These are phyloP conservation scores for Pleurotus cornucopiae DNA, from an alignment of 768 basidiomycete genomes.

Conservation along the genomic window DNA sequence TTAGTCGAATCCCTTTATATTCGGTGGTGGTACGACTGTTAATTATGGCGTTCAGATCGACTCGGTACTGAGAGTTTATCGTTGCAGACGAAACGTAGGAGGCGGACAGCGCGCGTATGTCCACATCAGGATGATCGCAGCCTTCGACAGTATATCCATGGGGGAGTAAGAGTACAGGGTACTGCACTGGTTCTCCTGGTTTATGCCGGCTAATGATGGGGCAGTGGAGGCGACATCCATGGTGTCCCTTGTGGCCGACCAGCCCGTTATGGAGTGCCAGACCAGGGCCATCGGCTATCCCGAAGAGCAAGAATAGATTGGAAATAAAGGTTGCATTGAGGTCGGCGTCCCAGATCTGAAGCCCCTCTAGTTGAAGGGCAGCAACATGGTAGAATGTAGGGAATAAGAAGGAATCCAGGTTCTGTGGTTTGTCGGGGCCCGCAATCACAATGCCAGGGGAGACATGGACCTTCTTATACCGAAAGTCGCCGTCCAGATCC, in stretches of 20 bases:
- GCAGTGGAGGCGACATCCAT: no score
- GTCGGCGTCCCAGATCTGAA: slow-evolving; percentile 20
- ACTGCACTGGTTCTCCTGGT: slow-evolving; percentile 22
- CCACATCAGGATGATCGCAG: slow-evolving; percentile 18
- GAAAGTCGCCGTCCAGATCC: no score
- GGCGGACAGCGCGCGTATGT: slow-evolving; percentile 20
- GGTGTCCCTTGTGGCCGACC: slow-evolving; percentile 18
- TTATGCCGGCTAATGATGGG: slow-evolving; percentile 25
- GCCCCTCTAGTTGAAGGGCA: no score
- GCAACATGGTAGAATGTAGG: no score
- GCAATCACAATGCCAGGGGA: no score
- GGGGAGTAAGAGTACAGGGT: slow-evolving; percentile 22
- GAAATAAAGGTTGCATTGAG: slow-evolving; percentile 14
- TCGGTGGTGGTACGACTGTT: slow-evolving; percentile 11
- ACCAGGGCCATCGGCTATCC: slow-evolving; percentile 25
- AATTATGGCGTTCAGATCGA: slow-evolving; percentile 9
- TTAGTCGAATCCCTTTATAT: slow-evolving; percentile 16
- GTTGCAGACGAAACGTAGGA: slow-evolving; percentile 20
- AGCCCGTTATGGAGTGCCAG: slow-evolving; percentile 21
- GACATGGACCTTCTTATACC: no score
- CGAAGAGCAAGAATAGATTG: slow-evolving; percentile 18
- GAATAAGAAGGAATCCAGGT: no score
- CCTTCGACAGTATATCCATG: slow-evolving; percentile 16
- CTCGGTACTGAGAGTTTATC: no score
- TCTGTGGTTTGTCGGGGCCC: no score